Evolutionary conservation across 2,329 filamentous ascomycete genomes (phyloP).

Genomic region (Pseudogymnoascus pannorum): DNA sequence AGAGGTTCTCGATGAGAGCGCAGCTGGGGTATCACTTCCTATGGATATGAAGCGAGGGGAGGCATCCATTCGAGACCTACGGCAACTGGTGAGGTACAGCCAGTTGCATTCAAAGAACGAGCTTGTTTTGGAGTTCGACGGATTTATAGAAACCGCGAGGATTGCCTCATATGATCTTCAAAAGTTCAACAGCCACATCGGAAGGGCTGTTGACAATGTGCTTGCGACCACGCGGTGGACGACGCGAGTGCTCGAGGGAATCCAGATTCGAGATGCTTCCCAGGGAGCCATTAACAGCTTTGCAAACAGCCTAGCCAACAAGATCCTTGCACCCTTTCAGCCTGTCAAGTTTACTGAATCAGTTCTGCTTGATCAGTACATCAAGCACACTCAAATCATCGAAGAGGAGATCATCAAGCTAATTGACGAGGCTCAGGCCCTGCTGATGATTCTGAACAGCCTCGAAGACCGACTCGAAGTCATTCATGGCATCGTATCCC

Average conservation of each 20-base stretch:
- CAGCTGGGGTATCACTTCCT: slow-evolving; percentile 59
- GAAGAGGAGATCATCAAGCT: slow-evolving; percentile 62
- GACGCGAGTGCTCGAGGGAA: slow-evolving; percentile 38
- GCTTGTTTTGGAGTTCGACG: slow-evolving; percentile 67
- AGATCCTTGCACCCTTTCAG: slow-evolving; percentile 53
- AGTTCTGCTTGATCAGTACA: slow-evolving; percentile 64
- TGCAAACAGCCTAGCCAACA: slow-evolving; percentile 31
- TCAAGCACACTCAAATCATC: slow-evolving; percentile 62
- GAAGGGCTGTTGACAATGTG: slow-evolving; percentile 64
- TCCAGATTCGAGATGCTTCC: slow-evolving; percentile 23
- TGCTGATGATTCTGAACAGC: slow-evolving; percentile 57
- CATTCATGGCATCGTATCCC: slow-evolving; percentile 62
- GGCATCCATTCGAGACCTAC: slow-evolving; percentile 64
- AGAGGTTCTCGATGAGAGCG: slow-evolving; percentile 61
- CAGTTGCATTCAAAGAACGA: slow-evolving; percentile 59
- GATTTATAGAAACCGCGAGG: slow-evolving; percentile 64
- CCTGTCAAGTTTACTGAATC: slow-evolving; percentile 52
- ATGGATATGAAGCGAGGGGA: slow-evolving; percentile 75
- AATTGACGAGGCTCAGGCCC: slow-evolving; percentile 61
- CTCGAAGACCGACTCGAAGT: slow-evolving; percentile 63
- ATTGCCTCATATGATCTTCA: slow-evolving; percentile 60
- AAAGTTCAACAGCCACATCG: slow-evolving; percentile 70
- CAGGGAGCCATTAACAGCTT: slow-evolving; percentile 33
- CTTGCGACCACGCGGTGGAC: slow-evolving; percentile 73
- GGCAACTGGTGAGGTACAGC: slow-evolving; percentile 64